Percentiles rank a stretch among this genome's conserved stretches.
Evolutionary conservation across 805 yeast species (phyloP).

Genomic region (Kuraishia borneana): DNA sequence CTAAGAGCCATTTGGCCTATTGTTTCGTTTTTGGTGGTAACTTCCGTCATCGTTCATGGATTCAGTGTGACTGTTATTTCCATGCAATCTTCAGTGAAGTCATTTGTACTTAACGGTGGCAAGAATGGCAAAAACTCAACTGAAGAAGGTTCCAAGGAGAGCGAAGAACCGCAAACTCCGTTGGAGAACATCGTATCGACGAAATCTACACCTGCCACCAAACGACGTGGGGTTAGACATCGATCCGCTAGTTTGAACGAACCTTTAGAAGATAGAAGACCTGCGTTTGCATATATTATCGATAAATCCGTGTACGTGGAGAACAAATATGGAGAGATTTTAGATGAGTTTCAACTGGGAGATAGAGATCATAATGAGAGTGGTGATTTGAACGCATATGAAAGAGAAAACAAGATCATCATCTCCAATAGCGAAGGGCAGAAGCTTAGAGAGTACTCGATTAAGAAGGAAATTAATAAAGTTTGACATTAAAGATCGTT

Average conservation of each 20-base stretch:
- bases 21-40: constrained; percentile 64
- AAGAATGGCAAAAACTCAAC: no score
- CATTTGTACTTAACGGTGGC: no score
- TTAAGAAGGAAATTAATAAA: constrained; percentile 1
- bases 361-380: not conserved
- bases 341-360: constrained; percentile 17
- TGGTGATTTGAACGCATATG: constrained; percentile 24
- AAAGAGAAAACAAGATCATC: constrained; percentile 26
- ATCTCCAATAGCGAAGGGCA: constrained; percentile 36
- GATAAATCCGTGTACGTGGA: constrained; percentile 28
- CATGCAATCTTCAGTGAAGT: not conserved
- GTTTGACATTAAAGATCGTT: not conserved
- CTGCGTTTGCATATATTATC: constrained; percentile 30
- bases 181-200: no score
- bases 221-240: no score
- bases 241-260: no score
- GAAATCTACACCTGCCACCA: no score
- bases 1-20: constrained; percentile 61
- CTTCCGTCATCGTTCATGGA: constrained; percentile 85
- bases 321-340: constrained; percentile 30
- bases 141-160: no score
- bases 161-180: no score
- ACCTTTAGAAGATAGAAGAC: constrained; percentile 7
- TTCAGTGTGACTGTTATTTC: constrained; percentile 12
- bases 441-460: constrained; percentile 25